Conservation (phyloP, 108 stramenopile species). For the Aurantiochytrium sp. region DNA sequence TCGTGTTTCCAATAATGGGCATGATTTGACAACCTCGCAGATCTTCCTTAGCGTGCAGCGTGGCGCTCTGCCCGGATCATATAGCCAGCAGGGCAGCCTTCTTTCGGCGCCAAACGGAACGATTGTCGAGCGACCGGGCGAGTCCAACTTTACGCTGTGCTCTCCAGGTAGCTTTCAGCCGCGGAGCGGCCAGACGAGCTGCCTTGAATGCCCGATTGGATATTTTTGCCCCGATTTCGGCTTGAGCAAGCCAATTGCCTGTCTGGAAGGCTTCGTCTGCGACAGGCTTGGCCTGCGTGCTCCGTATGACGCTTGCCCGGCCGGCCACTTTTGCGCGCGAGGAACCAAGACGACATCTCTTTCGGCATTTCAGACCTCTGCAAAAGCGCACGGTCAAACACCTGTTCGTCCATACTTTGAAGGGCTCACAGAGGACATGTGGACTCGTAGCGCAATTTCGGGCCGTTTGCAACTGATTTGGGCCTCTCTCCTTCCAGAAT, state of each 20-base stretch:
- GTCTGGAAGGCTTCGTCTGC: constrained; percentile 66
- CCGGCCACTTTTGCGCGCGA: constrained; percentile 54
- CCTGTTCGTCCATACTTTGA: background rate
- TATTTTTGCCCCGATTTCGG: constrained; percentile 63
- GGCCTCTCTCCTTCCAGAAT: background rate
- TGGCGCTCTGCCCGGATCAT: background rate
- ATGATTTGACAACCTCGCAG: constrained; percentile 24
- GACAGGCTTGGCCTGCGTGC: constrained; percentile 41
- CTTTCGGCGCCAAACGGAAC: constrained; percentile 53
- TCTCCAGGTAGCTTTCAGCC: constrained; percentile 67
- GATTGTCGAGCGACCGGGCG: background rate
- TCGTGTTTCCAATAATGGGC: constrained; percentile 51
- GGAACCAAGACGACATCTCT: constrained; percentile 47
- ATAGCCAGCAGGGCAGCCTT: background rate
- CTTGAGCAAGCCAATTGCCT: constrained; percentile 45
- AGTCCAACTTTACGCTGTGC: constrained; percentile 63
- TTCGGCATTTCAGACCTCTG: background rate
- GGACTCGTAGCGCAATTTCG: background rate
- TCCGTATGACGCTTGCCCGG: constrained; percentile 49
- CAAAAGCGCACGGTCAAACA: background rate
- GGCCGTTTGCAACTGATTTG: background rate
- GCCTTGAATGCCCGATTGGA: constrained; percentile 63
- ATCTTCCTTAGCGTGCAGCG: background rate
- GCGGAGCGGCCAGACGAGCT: constrained; percentile 33
- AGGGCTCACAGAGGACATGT: background rate